These are phyloP conservation scores for Xylaria sp. DNA, from an alignment of 2,329 filamentous ascomycete species.

Conservation along the genomic window DNA sequence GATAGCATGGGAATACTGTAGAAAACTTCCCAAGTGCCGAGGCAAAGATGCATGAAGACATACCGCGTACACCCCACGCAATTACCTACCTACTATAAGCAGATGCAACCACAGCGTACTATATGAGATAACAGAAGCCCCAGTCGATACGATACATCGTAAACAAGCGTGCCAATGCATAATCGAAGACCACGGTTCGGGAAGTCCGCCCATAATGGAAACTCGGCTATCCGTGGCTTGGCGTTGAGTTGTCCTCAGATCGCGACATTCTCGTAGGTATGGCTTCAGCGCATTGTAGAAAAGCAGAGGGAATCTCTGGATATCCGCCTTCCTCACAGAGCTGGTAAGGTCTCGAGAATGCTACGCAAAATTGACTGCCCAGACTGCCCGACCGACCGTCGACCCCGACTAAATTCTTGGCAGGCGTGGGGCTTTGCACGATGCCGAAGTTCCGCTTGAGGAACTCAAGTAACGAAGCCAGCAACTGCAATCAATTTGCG, in stretches of 20 bases:
- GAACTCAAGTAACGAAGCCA: neutral
- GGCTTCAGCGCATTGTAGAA: slow-evolving; percentile 18
- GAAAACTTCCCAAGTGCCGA: slow-evolving; percentile 26
- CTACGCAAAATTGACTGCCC: slow-evolving; percentile 6
- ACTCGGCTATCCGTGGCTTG: slow-evolving; percentile 28
- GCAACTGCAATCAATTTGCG: neutral
- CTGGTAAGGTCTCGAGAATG: slow-evolving; percentile 11
- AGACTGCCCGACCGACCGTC: slow-evolving; percentile 19
- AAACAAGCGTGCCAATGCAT: slow-evolving; percentile 13
- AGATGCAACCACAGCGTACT: slow-evolving; percentile 14
- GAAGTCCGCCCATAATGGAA: slow-evolving; percentile 26
- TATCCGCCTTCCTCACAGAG: slow-evolving; percentile 30
- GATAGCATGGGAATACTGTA: neutral
- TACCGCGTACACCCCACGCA: slow-evolving; percentile 12
- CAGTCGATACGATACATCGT: slow-evolving; percentile 19
- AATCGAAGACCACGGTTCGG: slow-evolving; percentile 23
- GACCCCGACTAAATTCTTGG: slow-evolving; percentile 16
- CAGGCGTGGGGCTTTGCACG: slow-evolving; percentile 18
- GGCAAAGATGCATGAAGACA: slow-evolving; percentile 13
- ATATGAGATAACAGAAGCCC: slow-evolving; percentile 28
- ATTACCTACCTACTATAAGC: slow-evolving; percentile 1
- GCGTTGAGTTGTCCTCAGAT: slow-evolving; percentile 25
- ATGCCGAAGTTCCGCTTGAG: slow-evolving; percentile 13
- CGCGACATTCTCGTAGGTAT: slow-evolving; percentile 33
- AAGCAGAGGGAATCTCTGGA: neutral